phyloP scores from a whole-genome alignment of 768 basidiomycete genomes.

The Tylopilus subfusipes region DNA sequence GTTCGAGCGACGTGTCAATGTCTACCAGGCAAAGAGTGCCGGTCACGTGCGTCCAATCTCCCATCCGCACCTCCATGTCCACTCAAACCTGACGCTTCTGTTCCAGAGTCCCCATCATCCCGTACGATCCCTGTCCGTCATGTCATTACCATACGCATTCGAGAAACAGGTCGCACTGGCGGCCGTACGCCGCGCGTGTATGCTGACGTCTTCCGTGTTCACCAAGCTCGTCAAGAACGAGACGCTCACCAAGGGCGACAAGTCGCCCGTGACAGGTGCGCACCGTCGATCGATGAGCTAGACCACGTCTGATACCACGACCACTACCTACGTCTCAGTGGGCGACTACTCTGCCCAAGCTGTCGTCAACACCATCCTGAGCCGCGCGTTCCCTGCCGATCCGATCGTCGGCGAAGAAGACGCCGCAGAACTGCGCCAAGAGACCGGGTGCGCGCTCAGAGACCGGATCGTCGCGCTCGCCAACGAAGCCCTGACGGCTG shows the following conservation, averaged over 20 bases:
- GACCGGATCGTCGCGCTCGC: slow-evolving; percentile 77
- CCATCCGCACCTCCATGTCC: no score
- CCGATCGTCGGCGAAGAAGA: slow-evolving; percentile 95
- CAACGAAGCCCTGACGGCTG: slow-evolving; percentile 66
- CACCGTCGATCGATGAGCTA: background rate
- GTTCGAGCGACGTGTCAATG: no score
- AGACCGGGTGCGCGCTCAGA: slow-evolving; percentile 42
- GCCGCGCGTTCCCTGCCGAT: slow-evolving; percentile 75
- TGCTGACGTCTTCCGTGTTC: slow-evolving; percentile 82
- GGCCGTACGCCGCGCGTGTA: slow-evolving; percentile 84
- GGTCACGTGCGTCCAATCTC: no score
- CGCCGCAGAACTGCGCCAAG: slow-evolving; percentile 66
- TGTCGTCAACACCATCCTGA: slow-evolving; percentile 79
- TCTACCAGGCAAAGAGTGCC: no score
- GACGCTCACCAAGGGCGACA: slow-evolving; percentile 86
- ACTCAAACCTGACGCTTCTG: no score
- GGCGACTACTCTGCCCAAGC: slow-evolving; percentile 95
- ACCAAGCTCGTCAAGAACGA: slow-evolving; percentile 80
- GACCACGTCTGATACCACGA: background rate
- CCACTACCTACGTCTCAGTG: slow-evolving; percentile 43
- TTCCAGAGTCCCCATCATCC: no score
- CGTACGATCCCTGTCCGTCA: slow-evolving; percentile 16
- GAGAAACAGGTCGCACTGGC: slow-evolving; percentile 83
- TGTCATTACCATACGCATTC: slow-evolving; percentile 52
- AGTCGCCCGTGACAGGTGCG: slow-evolving; percentile 84